phyloP scores from a whole-genome alignment of 2,329 filamentous ascomycete species.

The Aspergillus uvarum region DNA sequence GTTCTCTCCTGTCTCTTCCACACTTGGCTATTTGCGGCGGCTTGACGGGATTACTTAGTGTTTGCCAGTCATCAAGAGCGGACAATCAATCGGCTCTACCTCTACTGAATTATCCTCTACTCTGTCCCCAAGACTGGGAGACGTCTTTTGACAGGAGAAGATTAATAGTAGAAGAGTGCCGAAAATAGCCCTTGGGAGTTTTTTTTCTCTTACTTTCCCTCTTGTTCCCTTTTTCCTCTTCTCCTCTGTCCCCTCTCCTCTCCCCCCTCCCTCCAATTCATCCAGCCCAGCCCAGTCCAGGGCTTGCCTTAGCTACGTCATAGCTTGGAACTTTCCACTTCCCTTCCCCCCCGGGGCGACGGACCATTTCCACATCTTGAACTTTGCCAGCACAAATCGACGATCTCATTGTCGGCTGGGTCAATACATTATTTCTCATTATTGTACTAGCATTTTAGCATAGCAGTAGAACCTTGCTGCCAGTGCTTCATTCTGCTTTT shows the following conservation, averaged over 20 bases:
- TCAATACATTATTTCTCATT: not conserved
- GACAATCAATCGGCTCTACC: not conserved
- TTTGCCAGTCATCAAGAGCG: not conserved
- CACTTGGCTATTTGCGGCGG: constrained; percentile 5
- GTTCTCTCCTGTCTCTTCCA: constrained; percentile 3
- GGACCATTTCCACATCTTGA: constrained; percentile 22
- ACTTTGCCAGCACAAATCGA: constrained; percentile 19
- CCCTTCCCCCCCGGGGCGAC: constrained; percentile 17
- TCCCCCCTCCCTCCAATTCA: not conserved
- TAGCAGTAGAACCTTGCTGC: constrained; percentile 19
- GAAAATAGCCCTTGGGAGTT: not conserved
- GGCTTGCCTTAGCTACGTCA: constrained; percentile 30
- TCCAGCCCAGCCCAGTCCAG: not conserved
- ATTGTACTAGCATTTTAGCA: constrained; percentile 1
- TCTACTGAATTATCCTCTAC: not conserved
- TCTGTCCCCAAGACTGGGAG: too few species aligned
- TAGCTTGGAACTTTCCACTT: constrained; percentile 17
- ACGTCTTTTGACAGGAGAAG: too few species aligned
- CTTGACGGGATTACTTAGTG: not conserved
- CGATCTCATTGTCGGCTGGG: constrained; percentile 18
- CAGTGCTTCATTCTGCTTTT: constrained; percentile 9
- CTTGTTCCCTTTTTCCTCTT: not conserved
- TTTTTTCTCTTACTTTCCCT: not conserved
- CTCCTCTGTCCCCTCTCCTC: not conserved
- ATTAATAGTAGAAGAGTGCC: not conserved